phyloP scores from a whole-genome alignment of 148 eudicot genomes.

The Nepenthes mirabilis region DNA sequence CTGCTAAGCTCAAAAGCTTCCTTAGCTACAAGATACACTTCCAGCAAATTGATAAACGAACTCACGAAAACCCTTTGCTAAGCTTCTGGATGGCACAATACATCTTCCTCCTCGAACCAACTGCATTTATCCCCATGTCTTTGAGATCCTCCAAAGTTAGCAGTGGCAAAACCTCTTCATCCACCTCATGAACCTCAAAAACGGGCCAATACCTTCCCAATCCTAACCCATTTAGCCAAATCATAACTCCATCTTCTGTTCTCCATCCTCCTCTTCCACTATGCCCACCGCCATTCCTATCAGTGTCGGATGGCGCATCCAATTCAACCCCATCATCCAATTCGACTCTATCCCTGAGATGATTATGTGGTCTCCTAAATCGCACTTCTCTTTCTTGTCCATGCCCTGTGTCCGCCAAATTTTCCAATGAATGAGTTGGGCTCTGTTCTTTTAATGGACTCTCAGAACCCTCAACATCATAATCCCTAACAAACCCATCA shows the following conservation, averaged over 20 bases:
- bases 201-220: slow-evolving; percentile 47
- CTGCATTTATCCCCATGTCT: slow-evolving; percentile 74
- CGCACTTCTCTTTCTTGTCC: slow-evolving; percentile 21
- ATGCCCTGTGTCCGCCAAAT: slow-evolving; percentile 3
- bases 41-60: not conserved
- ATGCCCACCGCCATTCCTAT: slow-evolving; percentile 14
- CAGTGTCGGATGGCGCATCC: slow-evolving; percentile 23
- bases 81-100: slow-evolving; percentile 57
- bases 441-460: slow-evolving; percentile 31
- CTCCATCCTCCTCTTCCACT: slow-evolving; percentile 12
- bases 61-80: slow-evolving; percentile 37
- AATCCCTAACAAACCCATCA: slow-evolving; percentile 27
- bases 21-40: not conserved
- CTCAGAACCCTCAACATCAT: slow-evolving; percentile 18
- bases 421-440: slow-evolving; percentile 28
- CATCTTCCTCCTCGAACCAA: slow-evolving; percentile 63
- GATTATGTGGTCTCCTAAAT: slow-evolving; percentile 15
- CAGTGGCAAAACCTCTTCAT: slow-evolving; percentile 64
- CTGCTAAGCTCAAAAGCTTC: slow-evolving; percentile 1
- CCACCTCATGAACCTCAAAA: slow-evolving; percentile 65
- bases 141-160: slow-evolving; percentile 65
- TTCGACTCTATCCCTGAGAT: slow-evolving; percentile 3
- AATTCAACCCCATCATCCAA: slow-evolving; percentile 18
- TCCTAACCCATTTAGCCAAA: slow-evolving; percentile 44
- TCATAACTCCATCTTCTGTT: slow-evolving; percentile 36